These are phyloP conservation scores for Cicer judaicum DNA, from an alignment of 306 rosid species.

Conservation along the genomic window DNA sequence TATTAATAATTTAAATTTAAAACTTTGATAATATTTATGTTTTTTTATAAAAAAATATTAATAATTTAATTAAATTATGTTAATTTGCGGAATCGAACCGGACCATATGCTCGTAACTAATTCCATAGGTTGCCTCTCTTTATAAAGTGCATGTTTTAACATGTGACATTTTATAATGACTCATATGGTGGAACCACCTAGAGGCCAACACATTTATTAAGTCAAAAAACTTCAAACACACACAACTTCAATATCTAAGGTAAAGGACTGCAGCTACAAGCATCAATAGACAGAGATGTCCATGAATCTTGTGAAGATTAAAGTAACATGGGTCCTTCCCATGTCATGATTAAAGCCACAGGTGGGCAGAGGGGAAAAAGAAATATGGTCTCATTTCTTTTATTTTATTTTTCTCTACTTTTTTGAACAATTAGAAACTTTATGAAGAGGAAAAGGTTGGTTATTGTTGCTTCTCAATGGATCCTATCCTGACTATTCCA, in stretches of 20 bases:
- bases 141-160: not conserved
- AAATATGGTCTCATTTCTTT: conserved; percentile 25
- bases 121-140: too few relatives aligned
- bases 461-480: conserved; percentile 36
- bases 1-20: too few relatives aligned
- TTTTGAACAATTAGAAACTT: conserved; percentile 48
- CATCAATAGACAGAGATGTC: conserved; percentile 51
- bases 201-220: conserved; percentile 43
- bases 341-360: conserved; percentile 69
- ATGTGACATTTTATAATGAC: conserved; percentile 17
- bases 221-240: conserved; percentile 10
- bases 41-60: too few relatives aligned
- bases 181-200: conserved; percentile 33
- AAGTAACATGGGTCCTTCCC: conserved; percentile 68
- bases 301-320: conserved; percentile 64
- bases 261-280: conserved; percentile 39
- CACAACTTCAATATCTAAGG: conserved; percentile 27
- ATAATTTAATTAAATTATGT: too few relatives aligned
- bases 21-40: too few relatives aligned
- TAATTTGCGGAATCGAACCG: too few relatives aligned
- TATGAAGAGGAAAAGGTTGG: conserved; percentile 45
- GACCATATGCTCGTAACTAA: too few relatives aligned
- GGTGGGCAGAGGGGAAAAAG: conserved; percentile 48
- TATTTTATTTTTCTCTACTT: conserved; percentile 44
- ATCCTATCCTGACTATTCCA: conserved; percentile 45